A percentile compares a stretch with the other conserved stretches of the same genome.
Evolutionary conservation across 2,329 filamentous ascomycete species (phyloP).

Genomic region (Sclerotinia trifoliorum): DNA sequence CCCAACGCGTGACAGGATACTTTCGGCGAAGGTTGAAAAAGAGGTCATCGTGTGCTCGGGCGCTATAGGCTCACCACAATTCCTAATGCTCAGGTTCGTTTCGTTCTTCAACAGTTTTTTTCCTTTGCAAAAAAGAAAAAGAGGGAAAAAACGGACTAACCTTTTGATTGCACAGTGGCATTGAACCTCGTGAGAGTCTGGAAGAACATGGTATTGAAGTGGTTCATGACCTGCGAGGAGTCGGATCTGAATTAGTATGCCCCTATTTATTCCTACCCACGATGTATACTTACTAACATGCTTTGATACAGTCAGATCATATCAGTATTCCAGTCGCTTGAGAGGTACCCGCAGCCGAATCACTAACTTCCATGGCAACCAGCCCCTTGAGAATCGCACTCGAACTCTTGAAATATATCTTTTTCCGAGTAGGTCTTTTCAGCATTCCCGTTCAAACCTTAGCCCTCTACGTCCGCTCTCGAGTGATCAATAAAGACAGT

Average conservation of each 20-base stretch:
- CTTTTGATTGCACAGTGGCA: slow-evolving; percentile 13
- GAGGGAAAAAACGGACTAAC: not conserved
- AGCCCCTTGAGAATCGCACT: slow-evolving; percentile 6
- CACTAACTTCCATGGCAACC: slow-evolving; percentile 1
- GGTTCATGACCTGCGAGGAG: slow-evolving; percentile 19
- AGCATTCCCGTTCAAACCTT: slow-evolving; percentile 14
- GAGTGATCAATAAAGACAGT: slow-evolving; percentile 9
- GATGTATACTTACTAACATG: not conserved
- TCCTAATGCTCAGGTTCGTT: slow-evolving; percentile 24
- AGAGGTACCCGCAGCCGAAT: slow-evolving; percentile 21
- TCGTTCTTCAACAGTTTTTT: not conserved
- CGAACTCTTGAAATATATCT: slow-evolving; percentile 22
- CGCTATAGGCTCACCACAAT: slow-evolving; percentile 22
- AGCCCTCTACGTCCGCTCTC: slow-evolving; percentile 17
- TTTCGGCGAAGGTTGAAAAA: slow-evolving; percentile 17
- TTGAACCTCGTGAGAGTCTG: slow-evolving; percentile 17
- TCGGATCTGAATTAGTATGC: slow-evolving; percentile 20
- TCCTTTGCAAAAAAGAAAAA: no score
- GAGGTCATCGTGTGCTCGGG: slow-evolving; percentile 25
- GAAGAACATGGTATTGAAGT: slow-evolving; percentile 20
- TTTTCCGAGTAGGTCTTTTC: slow-evolving; percentile 19
- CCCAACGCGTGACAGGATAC: not conserved
- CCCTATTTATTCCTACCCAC: not conserved
- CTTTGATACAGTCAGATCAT: slow-evolving; percentile 16
- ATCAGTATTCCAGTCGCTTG: slow-evolving; percentile 18